Conservation (phyloP, 495 filamentous ascomycete genomes). For the Penicillium verhagenii region DNA sequence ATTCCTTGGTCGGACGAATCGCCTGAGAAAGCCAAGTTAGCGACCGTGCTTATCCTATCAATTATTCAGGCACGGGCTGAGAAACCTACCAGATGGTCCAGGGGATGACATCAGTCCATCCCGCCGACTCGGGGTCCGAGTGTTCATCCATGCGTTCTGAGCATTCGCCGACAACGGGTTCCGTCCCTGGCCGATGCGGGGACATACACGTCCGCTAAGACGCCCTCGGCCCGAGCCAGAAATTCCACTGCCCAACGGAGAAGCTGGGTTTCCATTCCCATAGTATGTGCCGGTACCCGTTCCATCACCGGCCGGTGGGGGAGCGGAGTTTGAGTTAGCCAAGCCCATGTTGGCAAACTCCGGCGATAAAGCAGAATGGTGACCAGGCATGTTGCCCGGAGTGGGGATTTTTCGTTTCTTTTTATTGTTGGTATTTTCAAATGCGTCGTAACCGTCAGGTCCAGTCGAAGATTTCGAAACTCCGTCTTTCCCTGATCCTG, state of each 20-base stretch:
- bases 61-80: neutral
- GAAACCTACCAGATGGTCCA: conserved; percentile 35
- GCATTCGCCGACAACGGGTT: conserved; percentile 57
- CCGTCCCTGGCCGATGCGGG: conserved; percentile 54
- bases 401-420: conserved; percentile 98
- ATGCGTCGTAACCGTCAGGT: conserved; percentile 90
- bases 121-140: conserved; percentile 35
- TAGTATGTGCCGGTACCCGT: conserved; percentile 56
- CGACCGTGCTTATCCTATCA: neutral
- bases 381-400: conserved; percentile 64
- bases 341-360: conserved; percentile 64
- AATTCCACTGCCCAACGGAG: conserved; percentile 57
- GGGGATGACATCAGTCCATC: conserved; percentile 42
- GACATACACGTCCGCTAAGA: conserved; percentile 60
- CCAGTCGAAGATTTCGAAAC: conserved; percentile 38
- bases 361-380: conserved; percentile 60
- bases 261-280: conserved; percentile 51
- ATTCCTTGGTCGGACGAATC: conserved; percentile 65
- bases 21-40: conserved; percentile 24
- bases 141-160: conserved; percentile 36
- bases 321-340: conserved; percentile 43
- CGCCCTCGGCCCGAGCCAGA: conserved; percentile 79
- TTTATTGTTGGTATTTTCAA: conserved; percentile 99
- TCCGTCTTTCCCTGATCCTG: conserved; percentile 28
- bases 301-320: conserved; percentile 43